These are phyloP conservation scores for Nemania sp. DNA, from an alignment of 2,329 filamentous ascomycete genomes.

Conservation along the genomic window DNA sequence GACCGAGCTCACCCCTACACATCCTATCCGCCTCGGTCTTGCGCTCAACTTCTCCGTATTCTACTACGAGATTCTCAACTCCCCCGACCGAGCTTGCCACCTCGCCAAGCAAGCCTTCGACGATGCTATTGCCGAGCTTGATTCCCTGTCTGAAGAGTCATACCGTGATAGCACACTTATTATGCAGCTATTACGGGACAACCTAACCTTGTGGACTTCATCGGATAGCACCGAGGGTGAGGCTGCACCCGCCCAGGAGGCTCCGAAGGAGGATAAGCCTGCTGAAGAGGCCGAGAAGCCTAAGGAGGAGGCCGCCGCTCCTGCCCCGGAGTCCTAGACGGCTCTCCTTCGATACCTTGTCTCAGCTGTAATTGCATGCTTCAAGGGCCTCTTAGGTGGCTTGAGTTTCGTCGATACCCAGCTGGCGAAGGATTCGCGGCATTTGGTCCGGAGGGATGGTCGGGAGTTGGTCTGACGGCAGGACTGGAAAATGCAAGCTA, in stretches of 20 bases:
- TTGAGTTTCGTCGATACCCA: conserved; percentile 49
- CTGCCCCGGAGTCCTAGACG: conserved; percentile 67
- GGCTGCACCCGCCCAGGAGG: conserved; percentile 67
- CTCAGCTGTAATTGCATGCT: conserved; percentile 53
- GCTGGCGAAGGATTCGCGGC: conserved; percentile 50
- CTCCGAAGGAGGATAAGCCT: conserved; percentile 68
- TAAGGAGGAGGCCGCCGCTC: conserved; percentile 65
- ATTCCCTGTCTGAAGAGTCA: conserved; percentile 96
- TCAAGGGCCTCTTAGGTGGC: conserved; percentile 42
- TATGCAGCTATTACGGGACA: conserved; percentile 99
- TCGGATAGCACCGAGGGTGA: conserved; percentile 87
- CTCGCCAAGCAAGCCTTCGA: conserved; percentile 99
- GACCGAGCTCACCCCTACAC: conserved; percentile 95
- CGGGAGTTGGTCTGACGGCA: conserved; percentile 50
- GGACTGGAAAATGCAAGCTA: conserved; percentile 50
- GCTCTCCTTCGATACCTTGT: conserved; percentile 51
- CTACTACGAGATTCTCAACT: conserved; percentile 99
- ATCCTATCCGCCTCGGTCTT: conserved; percentile 97
- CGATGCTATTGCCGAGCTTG: conserved; percentile 97
- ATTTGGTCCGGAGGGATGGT: conserved; percentile 50
- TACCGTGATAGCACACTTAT: conserved; percentile 99
- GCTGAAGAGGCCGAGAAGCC: conserved; percentile 64
- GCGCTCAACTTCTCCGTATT: conserved; percentile 99
- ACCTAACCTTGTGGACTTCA: conserved; percentile 97
- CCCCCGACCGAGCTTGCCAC: conserved; percentile 96